These are phyloP conservation scores for Penicillium desertorum DNA, from an alignment of 495 filamentous ascomycete genomes.

Conservation along the genomic window DNA sequence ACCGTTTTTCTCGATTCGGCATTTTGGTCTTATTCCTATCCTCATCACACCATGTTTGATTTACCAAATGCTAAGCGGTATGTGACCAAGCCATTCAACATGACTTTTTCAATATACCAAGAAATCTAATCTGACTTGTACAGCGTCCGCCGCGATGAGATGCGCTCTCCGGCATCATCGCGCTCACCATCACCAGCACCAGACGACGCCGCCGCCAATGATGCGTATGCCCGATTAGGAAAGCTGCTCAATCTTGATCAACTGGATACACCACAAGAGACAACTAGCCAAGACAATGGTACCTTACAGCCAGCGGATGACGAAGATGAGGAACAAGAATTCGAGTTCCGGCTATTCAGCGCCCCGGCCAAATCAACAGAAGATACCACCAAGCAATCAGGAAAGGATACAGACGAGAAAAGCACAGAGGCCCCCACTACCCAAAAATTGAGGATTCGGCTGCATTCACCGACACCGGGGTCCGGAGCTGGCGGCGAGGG, in stretches of 20 bases:
- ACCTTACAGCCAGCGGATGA: conserved; percentile 2
- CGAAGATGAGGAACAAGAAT: conserved; percentile 49
- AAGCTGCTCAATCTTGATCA: conserved; percentile 42
- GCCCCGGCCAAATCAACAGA: conserved; percentile 27
- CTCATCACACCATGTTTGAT: conserved; percentile 40
- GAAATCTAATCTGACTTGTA: conserved; percentile 11
- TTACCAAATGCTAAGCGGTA: conserved; percentile 46
- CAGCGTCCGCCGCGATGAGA: conserved; percentile 47
- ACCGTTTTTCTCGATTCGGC: conserved; percentile 14
- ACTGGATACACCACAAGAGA: conserved; percentile 15
- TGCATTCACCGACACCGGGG: conserved; percentile 42
- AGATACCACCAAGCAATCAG: conserved; percentile 1
- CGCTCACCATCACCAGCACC: conserved; percentile 34
- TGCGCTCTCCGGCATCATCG: conserved; percentile 37
- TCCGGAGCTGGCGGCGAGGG: conserved; percentile 32
- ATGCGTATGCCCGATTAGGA: conserved; percentile 41
- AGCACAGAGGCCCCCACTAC: conserved; percentile 10
- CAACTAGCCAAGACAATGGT: conserved; percentile 5
- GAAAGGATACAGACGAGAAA: conserved; percentile 3
- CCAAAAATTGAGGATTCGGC: conserved; percentile 44
- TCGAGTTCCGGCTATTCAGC: conserved; percentile 49
- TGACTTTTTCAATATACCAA: background rate
- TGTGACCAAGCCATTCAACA: background rate
- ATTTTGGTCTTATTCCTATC: background rate
- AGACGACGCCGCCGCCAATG: conserved; percentile 33